A percentile compares a stretch with the other conserved stretches of the same genome.
Conservation (phyloP, 2,329 filamentous ascomycete genomes). For the Diplodia corticola region DNA sequence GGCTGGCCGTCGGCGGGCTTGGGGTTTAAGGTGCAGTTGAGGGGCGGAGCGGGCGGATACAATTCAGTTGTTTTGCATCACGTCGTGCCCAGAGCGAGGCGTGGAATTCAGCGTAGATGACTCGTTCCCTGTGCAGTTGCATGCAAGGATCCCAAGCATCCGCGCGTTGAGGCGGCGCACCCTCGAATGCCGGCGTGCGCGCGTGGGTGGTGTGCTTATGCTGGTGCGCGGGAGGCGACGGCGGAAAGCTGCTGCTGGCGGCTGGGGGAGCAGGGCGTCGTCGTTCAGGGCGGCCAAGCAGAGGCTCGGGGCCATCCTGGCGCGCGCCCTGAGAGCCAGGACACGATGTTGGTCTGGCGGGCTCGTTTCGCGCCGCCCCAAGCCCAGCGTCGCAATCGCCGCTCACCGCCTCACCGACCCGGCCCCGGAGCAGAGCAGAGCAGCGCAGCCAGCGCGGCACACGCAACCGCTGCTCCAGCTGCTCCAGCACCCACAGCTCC, state of each 20-base stretch:
- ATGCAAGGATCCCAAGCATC: constrained; percentile 18
- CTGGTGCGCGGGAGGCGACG: background rate
- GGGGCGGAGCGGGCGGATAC: constrained; percentile 2
- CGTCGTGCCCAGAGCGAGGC: constrained; percentile 8
- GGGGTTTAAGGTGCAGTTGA: background rate
- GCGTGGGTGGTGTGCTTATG: background rate
- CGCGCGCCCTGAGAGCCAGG: constrained; percentile 13
- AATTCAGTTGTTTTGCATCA: constrained; percentile 15
- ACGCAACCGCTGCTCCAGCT: background rate
- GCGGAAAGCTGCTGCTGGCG: background rate
- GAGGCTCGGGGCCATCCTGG: constrained; percentile 10
- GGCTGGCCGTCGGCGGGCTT: background rate
- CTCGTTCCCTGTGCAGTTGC: constrained; percentile 12
- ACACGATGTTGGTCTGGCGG: constrained; percentile 13
- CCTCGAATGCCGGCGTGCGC: constrained; percentile 7
- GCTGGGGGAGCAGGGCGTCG: background rate
- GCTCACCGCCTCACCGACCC: constrained; percentile 19
- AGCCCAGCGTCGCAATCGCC: background rate
- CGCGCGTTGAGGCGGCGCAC: constrained; percentile 1
- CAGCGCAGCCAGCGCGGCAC: background rate
- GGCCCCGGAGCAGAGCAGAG: background rate
- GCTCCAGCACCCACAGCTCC: too few species aligned
- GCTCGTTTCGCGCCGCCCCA: constrained; percentile 13
- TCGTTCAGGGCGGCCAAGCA: constrained; percentile 17
- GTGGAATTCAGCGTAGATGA: constrained; percentile 20